Evolutionary conservation across 2,329 filamentous ascomycete species (phyloP), one percentile per base, ranked within the genome.

Genomic region (Scedosporium aurantiacum): DNA sequence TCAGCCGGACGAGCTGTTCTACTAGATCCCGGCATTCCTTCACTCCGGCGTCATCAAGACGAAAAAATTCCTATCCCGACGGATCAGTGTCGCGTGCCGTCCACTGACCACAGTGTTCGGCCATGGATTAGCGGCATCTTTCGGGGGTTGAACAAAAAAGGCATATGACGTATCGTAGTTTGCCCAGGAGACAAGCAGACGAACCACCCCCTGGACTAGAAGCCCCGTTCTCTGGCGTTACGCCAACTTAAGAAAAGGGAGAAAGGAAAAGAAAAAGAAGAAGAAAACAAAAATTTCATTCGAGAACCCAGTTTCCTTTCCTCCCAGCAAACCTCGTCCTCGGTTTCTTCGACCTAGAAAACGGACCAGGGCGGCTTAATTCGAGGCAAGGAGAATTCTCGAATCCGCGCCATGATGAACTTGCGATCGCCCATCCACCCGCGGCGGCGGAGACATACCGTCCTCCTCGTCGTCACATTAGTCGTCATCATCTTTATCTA

Each of bases 401-500:
- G 43, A 37, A 10, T 18, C n/a, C 25, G 6, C 16, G 12, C 7
- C 56, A 58, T 21, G 32, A 64, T 64, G 63, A 60, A 41, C 28
- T 18, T 32, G 16, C 54, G 58, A 2, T 45, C 52, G 18, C 47
- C 60, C 32, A 21, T 52, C 41, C 41, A 54, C 43, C 58, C 59
- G 55, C 63, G 63, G 18, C 58, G 62, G 57, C 56, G 58, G 40
- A 59, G 61, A 28, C 62, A 61, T 21, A 61, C 60, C 12, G 40
- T 64, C 21, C 14, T 60, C 23, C 40, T 63, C 21, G 21, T 62
- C 37, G 50, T 61, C 16, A 28, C 61, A 14, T 57, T 62, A 10
- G 58, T 60, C n/a, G 47, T 64, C 12, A 32, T 52, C 5, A 52
- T 56, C 21, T 63, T 63, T 58, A 56, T 64, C 6, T 64, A 64